Evolutionary conservation across 805 yeast genomes (phyloP).

Genomic region (Jamesozyma gamospora): DNA sequence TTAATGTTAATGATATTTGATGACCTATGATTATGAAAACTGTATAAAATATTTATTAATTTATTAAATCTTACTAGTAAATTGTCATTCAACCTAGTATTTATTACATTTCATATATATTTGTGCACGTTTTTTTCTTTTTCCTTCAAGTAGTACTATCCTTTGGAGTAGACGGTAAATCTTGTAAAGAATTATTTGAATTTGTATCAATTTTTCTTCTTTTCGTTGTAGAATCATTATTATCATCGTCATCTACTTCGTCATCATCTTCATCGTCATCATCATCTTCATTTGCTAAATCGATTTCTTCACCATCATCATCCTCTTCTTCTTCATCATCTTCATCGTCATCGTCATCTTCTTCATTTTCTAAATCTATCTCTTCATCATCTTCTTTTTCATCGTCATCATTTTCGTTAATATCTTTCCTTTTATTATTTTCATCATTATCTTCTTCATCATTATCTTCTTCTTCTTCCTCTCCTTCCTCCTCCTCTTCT

Average conservation of each 20-base stretch:
- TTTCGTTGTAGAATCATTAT: slow-evolving; percentile 8
- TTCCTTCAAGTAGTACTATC: slow-evolving; percentile 14
- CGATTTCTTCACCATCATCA: slow-evolving; percentile 9
- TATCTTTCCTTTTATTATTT: slow-evolving; percentile 35
- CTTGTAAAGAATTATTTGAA: background rate
- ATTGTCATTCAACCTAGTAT: no score
- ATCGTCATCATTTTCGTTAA: slow-evolving; percentile 32
- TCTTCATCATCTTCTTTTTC: slow-evolving; percentile 33
- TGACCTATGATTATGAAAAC: no score
- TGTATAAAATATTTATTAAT: no score
- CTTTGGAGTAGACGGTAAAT: slow-evolving; percentile 20
- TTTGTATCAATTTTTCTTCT: slow-evolving; percentile 11
- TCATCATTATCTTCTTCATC: slow-evolving; percentile 41
- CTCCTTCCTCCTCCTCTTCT: slow-evolving; percentile 45
- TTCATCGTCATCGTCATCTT: slow-evolving; percentile 23
- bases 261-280: slow-evolving; percentile 6
- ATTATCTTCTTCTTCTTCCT: slow-evolving; percentile 36
- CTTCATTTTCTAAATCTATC: slow-evolving; percentile 28
- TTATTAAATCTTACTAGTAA: no score
- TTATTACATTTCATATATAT: no score
- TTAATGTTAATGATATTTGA: no score
- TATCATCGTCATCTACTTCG: slow-evolving; percentile 7
- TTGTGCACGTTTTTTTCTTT: no score
- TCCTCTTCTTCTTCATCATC: slow-evolving; percentile 24
- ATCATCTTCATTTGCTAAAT: slow-evolving; percentile 6